A percentile compares a stretch with the other conserved stretches of the same genome.
These are phyloP conservation scores for Penicillium expansum DNA, from an alignment of 2,329 filamentous ascomycete species.

Conservation along the genomic window DNA sequence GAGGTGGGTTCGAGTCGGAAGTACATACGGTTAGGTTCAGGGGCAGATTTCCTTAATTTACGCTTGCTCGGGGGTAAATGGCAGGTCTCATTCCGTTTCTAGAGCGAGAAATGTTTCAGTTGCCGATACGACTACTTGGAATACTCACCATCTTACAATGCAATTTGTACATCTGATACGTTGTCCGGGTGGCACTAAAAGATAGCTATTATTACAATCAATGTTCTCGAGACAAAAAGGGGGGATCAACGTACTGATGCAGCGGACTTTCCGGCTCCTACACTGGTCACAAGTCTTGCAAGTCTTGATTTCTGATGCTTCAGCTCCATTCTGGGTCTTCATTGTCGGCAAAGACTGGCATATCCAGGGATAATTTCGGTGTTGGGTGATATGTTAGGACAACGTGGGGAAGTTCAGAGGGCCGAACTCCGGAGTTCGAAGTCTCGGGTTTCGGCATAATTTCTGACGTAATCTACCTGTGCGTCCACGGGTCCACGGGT, in stretches of 20 bases:
- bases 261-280: slow-evolving; percentile 44
- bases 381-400: too few relatives aligned
- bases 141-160: background rate
- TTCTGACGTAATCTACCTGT: too few relatives aligned
- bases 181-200: background rate
- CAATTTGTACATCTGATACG: background rate
- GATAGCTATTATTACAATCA: background rate
- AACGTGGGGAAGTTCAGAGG: too few relatives aligned
- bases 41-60: background rate
- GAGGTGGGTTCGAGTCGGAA: too few relatives aligned
- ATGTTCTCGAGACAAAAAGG: background rate
- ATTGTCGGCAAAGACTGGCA: too few relatives aligned
- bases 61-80: slow-evolving; percentile 1
- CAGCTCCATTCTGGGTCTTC: too few relatives aligned
- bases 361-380: too few relatives aligned
- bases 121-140: background rate
- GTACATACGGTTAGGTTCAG: background rate
- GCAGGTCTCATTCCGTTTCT: background rate
- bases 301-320: background rate
- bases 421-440: too few relatives aligned
- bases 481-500: too few relatives aligned
- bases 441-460: too few relatives aligned
- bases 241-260: slow-evolving; percentile 31
- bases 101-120: background rate
- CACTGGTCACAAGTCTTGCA: slow-evolving; percentile 39